phyloP scores from a whole-genome alignment of 192 early-diverging fungal species.

The Linderina pennispora region DNA sequence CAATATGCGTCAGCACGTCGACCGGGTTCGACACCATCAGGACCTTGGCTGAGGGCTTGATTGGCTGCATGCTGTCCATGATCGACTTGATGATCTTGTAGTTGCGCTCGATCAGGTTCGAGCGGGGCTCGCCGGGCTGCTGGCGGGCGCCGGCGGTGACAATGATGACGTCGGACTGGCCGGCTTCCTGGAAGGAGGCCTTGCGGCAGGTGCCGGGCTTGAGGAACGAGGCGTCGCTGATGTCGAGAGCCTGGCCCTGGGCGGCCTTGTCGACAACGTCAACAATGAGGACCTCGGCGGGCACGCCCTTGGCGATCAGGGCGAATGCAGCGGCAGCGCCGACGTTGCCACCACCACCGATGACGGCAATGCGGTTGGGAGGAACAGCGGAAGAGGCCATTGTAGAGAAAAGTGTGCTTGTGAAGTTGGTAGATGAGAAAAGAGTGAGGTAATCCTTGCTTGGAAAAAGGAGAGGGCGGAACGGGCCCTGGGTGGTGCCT shows the following conservation, averaged over 20 bases:
- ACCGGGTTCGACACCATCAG: constrained; percentile 81
- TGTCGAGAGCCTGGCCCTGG: constrained; percentile 75
- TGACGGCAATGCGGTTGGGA: constrained; percentile 52
- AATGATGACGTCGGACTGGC: constrained; percentile 78
- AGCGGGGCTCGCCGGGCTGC: constrained; percentile 66
- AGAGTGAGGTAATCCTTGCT: not conserved
- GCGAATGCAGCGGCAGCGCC: constrained; percentile 71
- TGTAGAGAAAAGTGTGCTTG: constrained; percentile 1
- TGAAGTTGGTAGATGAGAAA: not conserved
- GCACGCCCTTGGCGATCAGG: constrained; percentile 58
- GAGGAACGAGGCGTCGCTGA: constrained; percentile 72
- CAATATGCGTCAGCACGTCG: constrained; percentile 77
- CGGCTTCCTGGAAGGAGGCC: constrained; percentile 62
- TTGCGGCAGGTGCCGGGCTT: constrained; percentile 54
- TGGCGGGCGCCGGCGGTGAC: constrained; percentile 83
- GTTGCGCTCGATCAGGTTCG: constrained; percentile 72
- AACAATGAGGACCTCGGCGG: constrained; percentile 65
- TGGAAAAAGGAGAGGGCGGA: not conserved
- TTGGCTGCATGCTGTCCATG: constrained; percentile 66
- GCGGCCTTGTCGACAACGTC: constrained; percentile 64
- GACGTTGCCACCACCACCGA: constrained; percentile 71
- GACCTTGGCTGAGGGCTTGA: constrained; percentile 65
- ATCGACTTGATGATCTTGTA: constrained; percentile 68
- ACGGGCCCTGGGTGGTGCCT: no score
- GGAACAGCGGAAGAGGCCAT: constrained; percentile 21